Evolutionary conservation across 805 yeast species (phyloP).

Genomic region (Wickerhamiella bombiphila): DNA sequence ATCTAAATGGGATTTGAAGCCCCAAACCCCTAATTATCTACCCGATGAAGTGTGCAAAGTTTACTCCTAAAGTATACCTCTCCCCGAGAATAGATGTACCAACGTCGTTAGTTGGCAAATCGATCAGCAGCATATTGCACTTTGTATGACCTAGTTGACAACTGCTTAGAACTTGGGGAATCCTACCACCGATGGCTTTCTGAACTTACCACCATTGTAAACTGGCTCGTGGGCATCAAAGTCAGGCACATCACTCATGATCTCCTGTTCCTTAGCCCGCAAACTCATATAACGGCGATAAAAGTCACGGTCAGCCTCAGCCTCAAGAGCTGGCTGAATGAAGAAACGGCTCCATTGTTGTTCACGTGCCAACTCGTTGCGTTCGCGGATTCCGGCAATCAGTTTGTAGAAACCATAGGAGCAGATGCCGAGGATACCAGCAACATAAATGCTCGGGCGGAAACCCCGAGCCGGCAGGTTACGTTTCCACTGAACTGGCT

Average conservation of each 20-base stretch:
- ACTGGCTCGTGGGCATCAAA: constrained; percentile 41
- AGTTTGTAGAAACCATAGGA: constrained; percentile 59
- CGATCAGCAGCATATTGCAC: too few species aligned
- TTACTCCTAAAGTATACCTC: too few species aligned
- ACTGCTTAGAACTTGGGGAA: constrained; percentile 20
- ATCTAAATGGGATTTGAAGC: too few species aligned
- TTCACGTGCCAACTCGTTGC: constrained; percentile 57
- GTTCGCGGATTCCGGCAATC: constrained; percentile 56
- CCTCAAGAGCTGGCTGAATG: constrained; percentile 57
- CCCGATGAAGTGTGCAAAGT: too few species aligned
- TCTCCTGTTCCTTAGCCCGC: constrained; percentile 51
- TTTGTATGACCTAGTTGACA: too few species aligned
- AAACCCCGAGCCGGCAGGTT: constrained; percentile 76
- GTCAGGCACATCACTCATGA: constrained; percentile 48
- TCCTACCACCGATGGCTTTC: constrained; percentile 23
- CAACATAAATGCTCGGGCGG: constrained; percentile 58
- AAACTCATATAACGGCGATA: constrained; percentile 58
- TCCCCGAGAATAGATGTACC: too few species aligned
- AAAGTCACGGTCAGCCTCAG: constrained; percentile 67
- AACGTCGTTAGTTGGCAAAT: too few species aligned
- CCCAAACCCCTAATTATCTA: too few species aligned
- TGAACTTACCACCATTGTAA: constrained; percentile 32
- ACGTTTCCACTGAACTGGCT: constrained; percentile 78
- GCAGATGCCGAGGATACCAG: constrained; percentile 47
- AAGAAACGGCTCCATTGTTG: constrained; percentile 63